These are phyloP conservation scores for Tuber brumale DNA, from an alignment of 495 filamentous ascomycete species.

Conservation along the genomic window DNA sequence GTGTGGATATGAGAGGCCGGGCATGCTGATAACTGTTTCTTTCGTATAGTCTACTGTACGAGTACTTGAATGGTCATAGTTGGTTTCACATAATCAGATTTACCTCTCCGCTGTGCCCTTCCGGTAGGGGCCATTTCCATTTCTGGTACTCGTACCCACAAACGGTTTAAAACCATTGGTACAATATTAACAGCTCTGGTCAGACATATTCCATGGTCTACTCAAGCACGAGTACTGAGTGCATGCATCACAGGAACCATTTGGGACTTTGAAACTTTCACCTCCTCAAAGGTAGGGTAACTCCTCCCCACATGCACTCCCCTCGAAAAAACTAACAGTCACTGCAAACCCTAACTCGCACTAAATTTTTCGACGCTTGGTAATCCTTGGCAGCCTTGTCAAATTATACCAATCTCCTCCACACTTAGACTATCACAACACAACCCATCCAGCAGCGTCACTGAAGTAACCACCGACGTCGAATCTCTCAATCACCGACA, in stretches of 20 bases:
- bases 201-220: not conserved
- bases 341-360: slow-evolving; percentile 30
- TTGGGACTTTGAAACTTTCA: too few relatives aligned
- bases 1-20: not conserved
- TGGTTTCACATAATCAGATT: too few relatives aligned
- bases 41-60: not conserved
- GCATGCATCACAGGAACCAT: too few relatives aligned
- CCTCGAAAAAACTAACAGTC: slow-evolving; percentile 15
- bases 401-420: slow-evolving; percentile 9
- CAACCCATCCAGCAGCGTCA: slow-evolving; percentile 10
- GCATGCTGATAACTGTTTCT: not conserved
- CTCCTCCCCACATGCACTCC: not conserved
- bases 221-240: too few relatives aligned
- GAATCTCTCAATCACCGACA: slow-evolving; percentile 17
- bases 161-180: not conserved
- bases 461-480: slow-evolving; percentile 26
- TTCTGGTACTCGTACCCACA: not conserved
- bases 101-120: not conserved
- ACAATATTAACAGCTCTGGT: not conserved
- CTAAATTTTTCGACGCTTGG: slow-evolving; percentile 9
- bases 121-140: not conserved
- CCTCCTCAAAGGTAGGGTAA: not conserved
- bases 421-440: slow-evolving; percentile 17
- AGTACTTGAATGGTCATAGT: not conserved
- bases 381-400: slow-evolving; percentile 16